Evolutionary conservation across 352 stramenopile genomes (phyloP).

Genomic region (Aphanomyces invadans): DNA sequence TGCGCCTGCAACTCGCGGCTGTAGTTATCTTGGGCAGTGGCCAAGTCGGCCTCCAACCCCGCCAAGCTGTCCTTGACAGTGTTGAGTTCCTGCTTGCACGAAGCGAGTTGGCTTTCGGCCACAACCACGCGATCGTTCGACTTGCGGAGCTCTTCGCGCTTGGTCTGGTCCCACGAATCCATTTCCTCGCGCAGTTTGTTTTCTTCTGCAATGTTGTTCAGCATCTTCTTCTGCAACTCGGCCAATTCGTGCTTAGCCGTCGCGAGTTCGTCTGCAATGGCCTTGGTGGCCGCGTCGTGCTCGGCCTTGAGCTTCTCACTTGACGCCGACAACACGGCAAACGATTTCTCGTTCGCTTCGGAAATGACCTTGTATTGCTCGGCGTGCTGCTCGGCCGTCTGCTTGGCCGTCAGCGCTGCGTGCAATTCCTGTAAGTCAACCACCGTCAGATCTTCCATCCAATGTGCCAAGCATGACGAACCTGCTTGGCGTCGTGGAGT

Average conservation of each 20-base stretch:
- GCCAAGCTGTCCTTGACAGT: slow-evolving; percentile 42
- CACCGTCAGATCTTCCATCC: neutral
- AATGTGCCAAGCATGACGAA: neutral
- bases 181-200: slow-evolving; percentile 61
- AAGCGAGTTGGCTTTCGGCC: slow-evolving; percentile 39
- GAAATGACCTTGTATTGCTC: slow-evolving; percentile 68
- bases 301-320: slow-evolving; percentile 55
- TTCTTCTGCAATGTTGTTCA: slow-evolving; percentile 50
- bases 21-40: slow-evolving; percentile 63
- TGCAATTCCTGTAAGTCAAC: slow-evolving; percentile 33
- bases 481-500: slow-evolving; percentile 44
- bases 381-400: slow-evolving; percentile 52
- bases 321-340: slow-evolving; percentile 49
- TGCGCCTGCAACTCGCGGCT: slow-evolving; percentile 78
- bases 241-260: slow-evolving; percentile 38
- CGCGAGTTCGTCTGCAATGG: slow-evolving; percentile 35
- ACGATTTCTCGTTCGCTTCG: slow-evolving; percentile 63
- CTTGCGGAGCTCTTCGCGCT: slow-evolving; percentile 36
- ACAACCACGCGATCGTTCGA: slow-evolving; percentile 43
- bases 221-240: slow-evolving; percentile 42
- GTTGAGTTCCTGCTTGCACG: slow-evolving; percentile 38
- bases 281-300: slow-evolving; percentile 44
- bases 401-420: slow-evolving; percentile 44
- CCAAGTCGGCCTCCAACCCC: slow-evolving; percentile 38
- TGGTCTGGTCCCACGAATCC: slow-evolving; percentile 34